Evolutionary conservation across 495 filamentous ascomycete genomes (phyloP), one percentile per base, ranked within the genome.

Genomic region (Daldinia concentrica): DNA sequence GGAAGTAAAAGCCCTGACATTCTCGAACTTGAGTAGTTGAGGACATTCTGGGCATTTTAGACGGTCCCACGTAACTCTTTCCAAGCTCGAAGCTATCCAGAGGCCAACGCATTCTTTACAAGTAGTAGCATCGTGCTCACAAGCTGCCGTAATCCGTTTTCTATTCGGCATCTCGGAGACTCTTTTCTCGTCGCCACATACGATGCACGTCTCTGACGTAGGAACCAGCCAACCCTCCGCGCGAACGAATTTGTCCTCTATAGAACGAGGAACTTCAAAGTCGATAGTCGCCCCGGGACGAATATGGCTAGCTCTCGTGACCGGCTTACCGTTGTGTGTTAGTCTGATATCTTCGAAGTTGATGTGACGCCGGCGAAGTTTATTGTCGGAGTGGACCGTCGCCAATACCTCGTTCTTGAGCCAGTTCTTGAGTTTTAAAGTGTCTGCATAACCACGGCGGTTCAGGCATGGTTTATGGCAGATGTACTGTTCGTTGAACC

Each of bases 21-120:
- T 79, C 6, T 72, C 67, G 48, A 76, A 77, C 17, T 68, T 57
- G 12, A 85, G 75, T 4, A 73, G n/a, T 55, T 79, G 75, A 3
- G 76, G 66, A 56, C 82, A 85, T 50, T 81, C 78, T 1, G 80
- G 81, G 32, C 82, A 85, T 36, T 71, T 78, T 2, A 83, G 55
- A 17, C 66, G 75, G 45, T 80, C 74, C 75, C 80, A 81, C 0
- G 65, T 69, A 15, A 71, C 69, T 2, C 58, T 64, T 14, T 82
- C 77, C 29, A 82, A 62, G 27, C 77, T 72, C 2, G 77, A 74
- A 11, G 56, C 32, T 32, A 85, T 79, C 76, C 78, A 82, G 19
- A 76, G 58, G 34, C 69, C 58, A 26, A 82, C 52, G 15, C 82
- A 85, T 2, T 71, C 70, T 22, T 76, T 76, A 67, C 82, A 85